phyloP scores from a whole-genome alignment of 2,329 filamentous ascomycete species.

The Pestalotiopsis sp. region DNA sequence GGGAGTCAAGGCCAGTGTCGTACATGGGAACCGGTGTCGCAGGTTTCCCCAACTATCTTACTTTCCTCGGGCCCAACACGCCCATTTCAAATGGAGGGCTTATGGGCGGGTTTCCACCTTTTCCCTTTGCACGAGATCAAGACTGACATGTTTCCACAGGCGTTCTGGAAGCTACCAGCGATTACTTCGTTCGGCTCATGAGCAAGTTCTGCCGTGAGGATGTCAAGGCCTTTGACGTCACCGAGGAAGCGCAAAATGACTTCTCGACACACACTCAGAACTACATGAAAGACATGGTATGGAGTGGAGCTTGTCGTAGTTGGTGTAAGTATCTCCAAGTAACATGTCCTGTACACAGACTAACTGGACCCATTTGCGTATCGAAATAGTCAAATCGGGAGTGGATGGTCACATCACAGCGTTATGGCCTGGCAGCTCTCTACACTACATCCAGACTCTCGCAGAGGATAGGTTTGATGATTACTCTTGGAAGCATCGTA shows the following conservation, averaged over 20 bases:
- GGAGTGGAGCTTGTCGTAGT: background rate
- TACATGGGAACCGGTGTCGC: background rate
- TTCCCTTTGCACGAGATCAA: background rate
- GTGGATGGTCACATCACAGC: background rate
- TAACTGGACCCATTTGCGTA: no score
- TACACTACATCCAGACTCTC: conserved; percentile 1
- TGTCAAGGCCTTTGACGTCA: background rate
- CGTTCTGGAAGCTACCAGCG: background rate
- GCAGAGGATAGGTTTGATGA: background rate
- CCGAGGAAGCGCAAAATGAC: background rate
- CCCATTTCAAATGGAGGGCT: conserved; percentile 1
- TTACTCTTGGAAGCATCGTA: background rate
- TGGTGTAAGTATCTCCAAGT: background rate
- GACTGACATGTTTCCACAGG: background rate
- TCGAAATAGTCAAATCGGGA: background rate
- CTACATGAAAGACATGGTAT: conserved; percentile 3
- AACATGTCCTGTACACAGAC: background rate
- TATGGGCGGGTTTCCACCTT: background rate
- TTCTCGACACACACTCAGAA: background rate
- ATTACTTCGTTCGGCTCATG: background rate
- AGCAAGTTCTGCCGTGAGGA: background rate
- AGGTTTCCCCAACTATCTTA: conserved; percentile 3
- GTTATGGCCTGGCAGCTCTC: conserved; percentile 1
- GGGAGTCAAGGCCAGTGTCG: background rate
- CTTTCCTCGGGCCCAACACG: conserved; percentile 1